These are phyloP conservation scores for Pseudogymnoascus pannorum DNA, from an alignment of 2,329 filamentous ascomycete genomes.

Conservation along the genomic window DNA sequence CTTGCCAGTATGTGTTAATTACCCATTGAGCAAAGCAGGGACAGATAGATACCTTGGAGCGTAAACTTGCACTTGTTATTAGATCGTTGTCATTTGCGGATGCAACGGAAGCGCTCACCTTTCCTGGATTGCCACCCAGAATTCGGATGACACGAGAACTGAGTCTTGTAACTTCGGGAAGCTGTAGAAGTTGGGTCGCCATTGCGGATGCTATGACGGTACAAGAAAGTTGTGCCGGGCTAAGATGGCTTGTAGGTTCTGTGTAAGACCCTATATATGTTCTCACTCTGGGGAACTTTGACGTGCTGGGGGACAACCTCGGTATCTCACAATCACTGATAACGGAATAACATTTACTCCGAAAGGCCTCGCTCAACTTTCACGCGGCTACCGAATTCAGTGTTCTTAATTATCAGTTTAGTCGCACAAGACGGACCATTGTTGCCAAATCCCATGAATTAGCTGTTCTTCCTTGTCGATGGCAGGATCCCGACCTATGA, in stretches of 20 bases:
- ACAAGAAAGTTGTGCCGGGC: neutral
- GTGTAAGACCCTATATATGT: neutral
- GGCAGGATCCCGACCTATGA: constrained; percentile 25
- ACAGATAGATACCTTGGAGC: constrained; percentile 44
- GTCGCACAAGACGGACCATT: constrained; percentile 6
- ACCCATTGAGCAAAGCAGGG: neutral
- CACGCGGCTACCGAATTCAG: constrained; percentile 6
- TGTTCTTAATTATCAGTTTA: constrained; percentile 7
- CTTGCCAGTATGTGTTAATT: constrained; percentile 45
- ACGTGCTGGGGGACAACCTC: constrained; percentile 3
- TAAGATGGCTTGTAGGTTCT: neutral
- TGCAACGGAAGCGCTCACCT: constrained; percentile 43
- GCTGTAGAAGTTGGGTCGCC: constrained; percentile 24
- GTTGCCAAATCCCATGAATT: constrained; percentile 5
- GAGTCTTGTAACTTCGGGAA: constrained; percentile 70
- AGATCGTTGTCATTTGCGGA: constrained; percentile 7
- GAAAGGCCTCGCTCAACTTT: constrained; percentile 8
- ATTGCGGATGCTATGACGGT: constrained; percentile 14
- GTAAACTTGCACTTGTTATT: constrained; percentile 41
- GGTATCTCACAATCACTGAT: neutral
- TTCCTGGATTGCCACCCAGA: constrained; percentile 83
- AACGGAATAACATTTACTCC: constrained; percentile 6
- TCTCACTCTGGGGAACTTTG: neutral
- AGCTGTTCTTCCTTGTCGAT: constrained; percentile 16
- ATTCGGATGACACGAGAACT: constrained; percentile 75